These are phyloP conservation scores for Dunaliella primolecta DNA, from an alignment of 139 green algal species.

Conservation along the genomic window DNA sequence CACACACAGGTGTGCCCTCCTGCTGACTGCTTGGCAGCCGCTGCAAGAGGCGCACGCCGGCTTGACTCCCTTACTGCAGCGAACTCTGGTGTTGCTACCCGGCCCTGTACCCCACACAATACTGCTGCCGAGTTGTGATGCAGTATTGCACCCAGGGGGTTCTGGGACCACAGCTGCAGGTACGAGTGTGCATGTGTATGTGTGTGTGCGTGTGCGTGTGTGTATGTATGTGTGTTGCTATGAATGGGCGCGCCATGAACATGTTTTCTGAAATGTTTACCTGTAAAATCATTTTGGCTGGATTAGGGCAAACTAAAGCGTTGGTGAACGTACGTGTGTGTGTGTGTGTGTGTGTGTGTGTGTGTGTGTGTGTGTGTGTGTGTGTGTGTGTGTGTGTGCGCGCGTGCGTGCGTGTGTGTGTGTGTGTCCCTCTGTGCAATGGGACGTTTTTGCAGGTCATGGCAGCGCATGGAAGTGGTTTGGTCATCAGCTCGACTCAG, in stretches of 20 bases:
- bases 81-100: conserved; percentile 9
- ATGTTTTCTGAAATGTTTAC: too few species aligned
- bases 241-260: too few species aligned
- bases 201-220: background rate
- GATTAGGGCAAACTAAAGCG: too few species aligned
- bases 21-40: conserved; percentile 3
- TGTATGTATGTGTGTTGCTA: conserved; percentile 18
- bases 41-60: conserved; percentile 19
- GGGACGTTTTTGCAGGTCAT: too few species aligned
- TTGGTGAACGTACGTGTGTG: background rate
- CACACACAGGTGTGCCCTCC: conserved; percentile 14
- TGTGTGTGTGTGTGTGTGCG: too few species aligned
- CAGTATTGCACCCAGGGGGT: conserved; percentile 57
- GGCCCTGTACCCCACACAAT: conserved; percentile 38
- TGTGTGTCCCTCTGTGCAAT: too few species aligned
- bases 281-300: too few species aligned
- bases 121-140: conserved; percentile 44
- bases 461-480: too few species aligned
- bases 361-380: too few species aligned
- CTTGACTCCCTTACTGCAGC: background rate
- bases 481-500: too few species aligned
- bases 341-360: too few species aligned
- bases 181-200: conserved; percentile 3
- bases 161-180: conserved; percentile 47
- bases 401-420: too few species aligned